Percentiles rank a stretch among this genome's conserved stretches.
phyloP scores from a whole-genome alignment of 306 rosid species.

The Quercus rubra region DNA sequence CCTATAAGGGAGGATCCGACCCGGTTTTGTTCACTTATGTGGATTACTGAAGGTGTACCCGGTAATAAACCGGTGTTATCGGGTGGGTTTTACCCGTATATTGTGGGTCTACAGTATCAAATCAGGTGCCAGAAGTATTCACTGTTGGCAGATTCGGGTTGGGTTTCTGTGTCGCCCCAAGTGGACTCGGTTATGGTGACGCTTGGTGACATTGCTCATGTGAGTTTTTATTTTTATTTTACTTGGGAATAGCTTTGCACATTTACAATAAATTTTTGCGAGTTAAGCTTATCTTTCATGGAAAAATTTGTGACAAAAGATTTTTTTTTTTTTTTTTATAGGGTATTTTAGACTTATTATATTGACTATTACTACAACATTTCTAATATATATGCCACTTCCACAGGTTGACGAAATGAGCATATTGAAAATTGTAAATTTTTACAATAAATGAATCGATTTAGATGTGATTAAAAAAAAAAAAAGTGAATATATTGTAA shows the following conservation, averaged over 20 bases:
- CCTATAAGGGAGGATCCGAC: constrained; percentile 37
- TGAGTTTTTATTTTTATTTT: constrained; percentile 5
- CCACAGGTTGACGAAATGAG: no score
- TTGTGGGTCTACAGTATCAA: constrained; percentile 69
- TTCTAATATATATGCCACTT: no score
- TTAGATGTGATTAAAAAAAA: no score
- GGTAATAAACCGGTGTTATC: constrained; percentile 15
- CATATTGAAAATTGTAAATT: no score
- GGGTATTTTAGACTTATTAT: no score
- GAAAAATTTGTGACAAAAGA: no score
- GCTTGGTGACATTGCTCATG: constrained; percentile 85
- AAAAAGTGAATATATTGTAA: no score
- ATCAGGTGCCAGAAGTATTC: constrained; percentile 51
- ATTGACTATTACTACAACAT: no score
- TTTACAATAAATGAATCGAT: no score
- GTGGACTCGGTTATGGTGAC: constrained; percentile 71
- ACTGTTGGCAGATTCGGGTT: constrained; percentile 70
- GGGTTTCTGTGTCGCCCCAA: constrained; percentile 62
- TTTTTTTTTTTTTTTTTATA: no score
- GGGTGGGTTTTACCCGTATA: constrained; percentile 70
- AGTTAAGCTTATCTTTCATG: no score
- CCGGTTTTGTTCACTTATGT: constrained; percentile 46
- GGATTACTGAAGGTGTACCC: constrained; percentile 46
- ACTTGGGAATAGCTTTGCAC: neutral
- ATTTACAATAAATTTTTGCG: no score